These are phyloP conservation scores for Discostella pseudostelligera DNA, from an alignment of 108 stramenopile genomes.

Conservation along the genomic window DNA sequence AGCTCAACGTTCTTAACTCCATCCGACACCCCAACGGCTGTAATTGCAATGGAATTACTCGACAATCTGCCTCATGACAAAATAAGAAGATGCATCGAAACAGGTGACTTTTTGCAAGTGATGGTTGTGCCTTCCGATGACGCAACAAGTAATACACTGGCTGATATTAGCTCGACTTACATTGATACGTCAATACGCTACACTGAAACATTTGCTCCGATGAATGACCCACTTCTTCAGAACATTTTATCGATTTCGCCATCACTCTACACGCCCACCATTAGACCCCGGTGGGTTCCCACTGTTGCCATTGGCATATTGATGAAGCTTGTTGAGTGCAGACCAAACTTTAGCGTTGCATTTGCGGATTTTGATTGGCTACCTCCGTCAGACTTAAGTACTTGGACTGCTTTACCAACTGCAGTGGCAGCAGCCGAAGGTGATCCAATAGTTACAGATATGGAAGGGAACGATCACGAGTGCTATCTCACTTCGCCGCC, in stretches of 20 bases:
- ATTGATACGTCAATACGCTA: constrained; percentile 13
- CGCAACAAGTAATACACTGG: background rate
- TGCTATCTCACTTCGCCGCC: constrained; percentile 62
- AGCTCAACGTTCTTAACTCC: constrained; percentile 36
- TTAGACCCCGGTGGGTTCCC: constrained; percentile 66
- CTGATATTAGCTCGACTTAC: constrained; percentile 1
- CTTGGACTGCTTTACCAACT: constrained; percentile 1
- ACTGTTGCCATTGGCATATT: constrained; percentile 71
- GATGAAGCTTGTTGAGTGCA: constrained; percentile 46
- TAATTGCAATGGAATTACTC: constrained; percentile 74
- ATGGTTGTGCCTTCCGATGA: constrained; percentile 28
- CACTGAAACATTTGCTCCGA: constrained; percentile 59
- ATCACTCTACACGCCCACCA: constrained; percentile 15
- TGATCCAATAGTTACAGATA: constrained; percentile 77
- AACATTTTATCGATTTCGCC: constrained; percentile 54
- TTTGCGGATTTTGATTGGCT: constrained; percentile 84
- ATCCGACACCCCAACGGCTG: constrained; percentile 59
- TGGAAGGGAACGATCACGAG: constrained; percentile 66
- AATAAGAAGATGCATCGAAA: constrained; percentile 40
- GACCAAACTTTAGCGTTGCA: constrained; percentile 61
- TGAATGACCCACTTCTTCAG: constrained; percentile 63
- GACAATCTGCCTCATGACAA: constrained; percentile 90
- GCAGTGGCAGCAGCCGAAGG: constrained; percentile 46
- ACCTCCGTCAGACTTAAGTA: constrained; percentile 36
- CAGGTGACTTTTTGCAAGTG: constrained; percentile 61